Base-by-base conservation (phyloP, 768 basidiomycete species). In the Grammothele lineata region DNA sequence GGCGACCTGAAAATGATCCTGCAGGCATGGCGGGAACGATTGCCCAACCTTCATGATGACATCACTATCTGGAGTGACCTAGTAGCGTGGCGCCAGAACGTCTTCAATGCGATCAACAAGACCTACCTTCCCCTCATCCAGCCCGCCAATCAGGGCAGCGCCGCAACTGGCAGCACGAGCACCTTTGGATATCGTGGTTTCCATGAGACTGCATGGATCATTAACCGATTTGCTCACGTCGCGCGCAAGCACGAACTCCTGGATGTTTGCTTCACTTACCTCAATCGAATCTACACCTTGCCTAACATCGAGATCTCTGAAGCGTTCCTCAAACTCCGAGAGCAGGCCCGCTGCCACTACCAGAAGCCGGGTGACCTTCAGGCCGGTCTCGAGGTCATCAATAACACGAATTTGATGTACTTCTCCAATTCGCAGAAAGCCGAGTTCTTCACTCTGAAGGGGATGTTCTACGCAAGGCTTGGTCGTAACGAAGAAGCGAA, bases 291-390 rank as follows among this genome's bases (percentile, higher is more conserved):
- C 55, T 99, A 99, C 67, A 94, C 92, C 0, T 74, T 99, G 17
- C 96, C 96, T 18, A 99, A 99, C 63, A 99, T 99, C 66, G 96
- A 99, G 69, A 99, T 99, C 51, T 95, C 96, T 3, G 96, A 99
- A 64, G 96, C 96, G 1, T 99, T 99, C 75, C 74, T 99, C 48
- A 99, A 99, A 66, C 80, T 99, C 24, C 84, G 96, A 39, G 96
- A 99, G 65, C 96, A 99, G 67, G 96, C 96, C 5, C 86, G 94
- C 27, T 97, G 95, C 58, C 93, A 96, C 70, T 97, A 95, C 66
- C 94, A 96, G 65, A 92, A 89, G 59, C 88, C 90, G 0, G 87
- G 87, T 50, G 93, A 97, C 62, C 80, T 96, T 48, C 85, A 90
- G 56, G 90, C 92, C 4, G 96, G 96, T 22, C 70, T 99, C 36